phyloP scores from a whole-genome alignment of 768 basidiomycete genomes.

The Tricholoma hemisulphureum region DNA sequence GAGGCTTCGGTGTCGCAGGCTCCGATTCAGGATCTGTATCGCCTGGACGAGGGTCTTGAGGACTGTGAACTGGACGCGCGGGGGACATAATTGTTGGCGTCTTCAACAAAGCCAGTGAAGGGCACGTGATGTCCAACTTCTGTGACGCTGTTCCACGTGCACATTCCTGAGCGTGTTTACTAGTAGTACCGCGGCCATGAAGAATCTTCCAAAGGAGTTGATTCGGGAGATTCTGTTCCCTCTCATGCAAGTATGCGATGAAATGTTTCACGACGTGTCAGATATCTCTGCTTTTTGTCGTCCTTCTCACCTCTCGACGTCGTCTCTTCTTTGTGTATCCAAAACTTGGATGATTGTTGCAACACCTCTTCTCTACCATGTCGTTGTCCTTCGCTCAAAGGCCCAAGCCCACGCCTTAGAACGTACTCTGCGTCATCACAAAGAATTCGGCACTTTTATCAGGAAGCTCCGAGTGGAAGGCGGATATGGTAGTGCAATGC shows the following conservation, averaged over 20 bases:
- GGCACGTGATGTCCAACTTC: slow-evolving; percentile 35
- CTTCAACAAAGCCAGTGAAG: slow-evolving; percentile 38
- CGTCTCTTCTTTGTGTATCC: slow-evolving; percentile 15
- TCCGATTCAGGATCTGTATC: slow-evolving; percentile 41
- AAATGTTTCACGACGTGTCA: slow-evolving; percentile 1
- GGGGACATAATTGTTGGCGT: slow-evolving; percentile 28
- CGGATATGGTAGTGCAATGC: slow-evolving; percentile 9
- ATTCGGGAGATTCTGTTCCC: slow-evolving; percentile 5
- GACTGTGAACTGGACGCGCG: slow-evolving; percentile 39
- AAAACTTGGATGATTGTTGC: slow-evolving; percentile 18
- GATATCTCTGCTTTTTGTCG: slow-evolving; percentile 5
- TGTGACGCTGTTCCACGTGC: slow-evolving; percentile 13
- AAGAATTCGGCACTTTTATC: slow-evolving; percentile 9
- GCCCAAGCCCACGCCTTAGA: slow-evolving; percentile 17
- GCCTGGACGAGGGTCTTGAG: slow-evolving; percentile 34
- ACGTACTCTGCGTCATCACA: slow-evolving; percentile 3
- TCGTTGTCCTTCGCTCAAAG: slow-evolving; percentile 17
- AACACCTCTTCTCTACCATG: slow-evolving; percentile 15
- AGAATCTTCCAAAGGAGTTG: slow-evolving; percentile 8
- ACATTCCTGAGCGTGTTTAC: neutral
- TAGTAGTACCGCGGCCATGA: too few species aligned
- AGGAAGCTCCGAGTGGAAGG: slow-evolving; percentile 16
- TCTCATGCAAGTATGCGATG: slow-evolving; percentile 2
- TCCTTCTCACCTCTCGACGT: slow-evolving; percentile 8
- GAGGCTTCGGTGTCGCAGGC: slow-evolving; percentile 38